These are phyloP conservation scores for Pythium rhizo-oryzae DNA, from an alignment of 352 stramenopile species.

Conservation along the genomic window DNA sequence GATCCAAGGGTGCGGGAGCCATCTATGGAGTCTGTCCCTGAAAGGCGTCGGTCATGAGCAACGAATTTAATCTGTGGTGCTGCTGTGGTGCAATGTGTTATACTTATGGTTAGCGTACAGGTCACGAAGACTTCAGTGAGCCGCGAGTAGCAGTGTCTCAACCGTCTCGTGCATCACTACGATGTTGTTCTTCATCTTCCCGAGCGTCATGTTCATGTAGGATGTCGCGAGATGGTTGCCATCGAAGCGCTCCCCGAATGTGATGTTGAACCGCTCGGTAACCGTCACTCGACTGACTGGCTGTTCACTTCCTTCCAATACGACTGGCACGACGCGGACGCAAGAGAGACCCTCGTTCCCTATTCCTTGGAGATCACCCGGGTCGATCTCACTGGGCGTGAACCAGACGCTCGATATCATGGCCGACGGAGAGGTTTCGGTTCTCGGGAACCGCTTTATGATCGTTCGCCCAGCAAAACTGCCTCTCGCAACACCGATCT, in stretches of 20 bases:
- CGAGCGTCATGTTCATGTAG: neutral
- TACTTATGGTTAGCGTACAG: too few relatives aligned
- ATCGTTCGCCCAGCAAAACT: neutral
- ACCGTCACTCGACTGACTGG: neutral
- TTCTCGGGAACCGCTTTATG: neutral
- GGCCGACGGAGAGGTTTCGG: neutral
- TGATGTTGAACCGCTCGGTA: conserved; percentile 9
- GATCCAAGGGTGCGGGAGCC: too few relatives aligned
- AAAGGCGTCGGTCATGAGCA: too few relatives aligned
- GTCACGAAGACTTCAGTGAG: neutral
- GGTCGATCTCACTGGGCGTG: neutral
- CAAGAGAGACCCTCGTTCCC: neutral
- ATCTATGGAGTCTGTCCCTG: too few relatives aligned
- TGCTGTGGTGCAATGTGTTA: too few relatives aligned
- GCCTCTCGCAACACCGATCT: neutral
- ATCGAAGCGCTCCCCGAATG: neutral
- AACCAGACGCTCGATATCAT: neutral
- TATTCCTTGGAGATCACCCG: neutral
- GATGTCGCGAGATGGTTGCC: neutral
- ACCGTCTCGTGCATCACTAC: neutral
- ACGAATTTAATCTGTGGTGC: too few relatives aligned
- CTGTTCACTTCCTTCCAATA: neutral
- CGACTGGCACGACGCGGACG: neutral
- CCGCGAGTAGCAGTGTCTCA: neutral
- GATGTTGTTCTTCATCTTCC: neutral